These are phyloP conservation scores for Nicotiana undulata DNA, from an alignment of 257 asterid genomes.

Conservation along the genomic window DNA sequence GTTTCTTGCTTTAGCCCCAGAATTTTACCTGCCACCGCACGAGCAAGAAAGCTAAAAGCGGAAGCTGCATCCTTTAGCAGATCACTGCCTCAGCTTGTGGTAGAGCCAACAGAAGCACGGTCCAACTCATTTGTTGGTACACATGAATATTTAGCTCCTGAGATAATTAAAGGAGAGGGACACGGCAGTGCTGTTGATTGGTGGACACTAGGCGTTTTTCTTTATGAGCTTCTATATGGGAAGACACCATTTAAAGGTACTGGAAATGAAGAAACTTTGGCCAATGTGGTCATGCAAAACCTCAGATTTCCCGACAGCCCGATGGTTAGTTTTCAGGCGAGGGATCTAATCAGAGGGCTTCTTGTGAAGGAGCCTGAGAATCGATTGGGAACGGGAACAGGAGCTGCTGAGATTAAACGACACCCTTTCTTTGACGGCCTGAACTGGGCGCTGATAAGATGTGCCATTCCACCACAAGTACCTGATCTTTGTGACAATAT, in stretches of 20 bases:
- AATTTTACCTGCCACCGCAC: conserved; percentile 37
- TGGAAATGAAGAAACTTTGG: conserved; percentile 74
- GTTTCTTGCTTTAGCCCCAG: conserved; percentile 89
- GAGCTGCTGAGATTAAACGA: conserved; percentile 88
- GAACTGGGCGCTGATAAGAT: conserved; percentile 87
- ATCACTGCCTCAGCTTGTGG: conserved; percentile 75
- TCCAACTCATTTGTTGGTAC: conserved; percentile 95
- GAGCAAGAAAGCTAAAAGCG: conserved; percentile 46
- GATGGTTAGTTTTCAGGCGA: conserved; percentile 65
- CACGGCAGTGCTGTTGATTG: conserved; percentile 98
- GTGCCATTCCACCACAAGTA: conserved; percentile 66
- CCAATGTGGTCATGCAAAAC: conserved; percentile 65
- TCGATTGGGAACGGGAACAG: conserved; percentile 68
- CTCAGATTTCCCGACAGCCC: conserved; percentile 76
- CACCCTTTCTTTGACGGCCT: conserved; percentile 84
- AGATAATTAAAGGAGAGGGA: conserved; percentile 91
- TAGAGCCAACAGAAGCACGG: conserved; percentile 87
- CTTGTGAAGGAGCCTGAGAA: conserved; percentile 73
- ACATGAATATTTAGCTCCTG: conserved; percentile 92
- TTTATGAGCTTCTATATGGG: conserved; percentile 83
- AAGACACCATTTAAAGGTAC: conserved; percentile 81
- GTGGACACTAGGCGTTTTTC: conserved; percentile 91
- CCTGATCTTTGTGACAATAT: conserved; percentile 39
- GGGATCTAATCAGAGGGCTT: conserved; percentile 73
- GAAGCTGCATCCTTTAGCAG: conserved; percentile 38